Base-by-base conservation (phyloP, 2,329 filamentous ascomycete species). In the Penicillium paneum region DNA sequence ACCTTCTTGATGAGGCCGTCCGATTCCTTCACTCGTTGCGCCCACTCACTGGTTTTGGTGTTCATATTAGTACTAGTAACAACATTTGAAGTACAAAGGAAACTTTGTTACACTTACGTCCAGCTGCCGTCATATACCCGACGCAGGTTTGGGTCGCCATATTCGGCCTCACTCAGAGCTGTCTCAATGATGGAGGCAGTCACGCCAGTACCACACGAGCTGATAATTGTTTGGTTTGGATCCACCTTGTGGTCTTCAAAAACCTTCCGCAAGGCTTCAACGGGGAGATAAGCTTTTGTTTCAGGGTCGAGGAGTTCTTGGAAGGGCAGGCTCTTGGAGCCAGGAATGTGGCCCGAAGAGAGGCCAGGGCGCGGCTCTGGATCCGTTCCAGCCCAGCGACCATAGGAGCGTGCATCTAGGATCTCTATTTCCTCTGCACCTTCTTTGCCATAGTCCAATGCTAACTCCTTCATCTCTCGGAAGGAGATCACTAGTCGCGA, bases 111-210 rank as follows among this genome's bases (percentile, higher is more conserved):
- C 36, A 87, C 89, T 85, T 79, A 96, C 83, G 94, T 97, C 94
- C 94, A 99, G 74, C 92, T 96, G 44, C 94, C 94, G 72, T 99
- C 94, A 67, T 99, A 99, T 21, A 99, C 80, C 68, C 83, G 86
- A 62, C 90, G 83, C 51, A 83, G 83, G 57, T 86, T 81, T 0
- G 82, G 74, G 4, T 83, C 78, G 2, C 88, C 89, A 68, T 85
- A 92, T 1, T 86, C 87, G 21, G 92, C 90, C 72, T 91, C 86
- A 29, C 84, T 84, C 50, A 99, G 76, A 2, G 91, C 94, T 35
- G 91, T 88, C 69, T 99, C 94, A 39, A 99, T 84, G 40, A 97
- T 84, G 17, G 90, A 90, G 8, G 94, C 94, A 11, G 92, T 97
- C 48, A 99, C 93, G 32, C 94, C 94, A 7, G 92, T 97, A 12